Base-by-base conservation (phyloP, 169 alveolate species). In the Plasmodium relictum region DNA sequence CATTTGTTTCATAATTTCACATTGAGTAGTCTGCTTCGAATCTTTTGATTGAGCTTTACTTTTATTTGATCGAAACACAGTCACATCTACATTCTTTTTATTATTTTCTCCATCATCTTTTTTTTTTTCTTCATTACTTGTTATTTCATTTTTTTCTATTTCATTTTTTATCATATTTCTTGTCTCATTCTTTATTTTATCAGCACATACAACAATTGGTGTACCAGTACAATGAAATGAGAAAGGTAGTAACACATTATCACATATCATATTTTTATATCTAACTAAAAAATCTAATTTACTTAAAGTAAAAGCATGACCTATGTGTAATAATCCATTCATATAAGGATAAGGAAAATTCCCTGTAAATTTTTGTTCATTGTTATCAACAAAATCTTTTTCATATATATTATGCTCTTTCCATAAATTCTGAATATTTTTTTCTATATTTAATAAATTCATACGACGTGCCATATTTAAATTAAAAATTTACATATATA, bases 141-240 rank as follows among this genome's bases (percentile, higher is more conserved):
- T 65, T 14, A n/a, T 3, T 24, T 65, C 54, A 59, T 26, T 59
- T 12, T 10, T 59, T 14, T 52, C 37, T 6, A 26, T 5, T 18
- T 58, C 24, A 0, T 10, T 8, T 8, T 31, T 50, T 6, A 66
- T n/a, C 42, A 39, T 45, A 2, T 73, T 52, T 12, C 74, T 86
- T 26, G 97, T 80, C 90, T 98, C 99, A 56, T 93, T 92, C 76
- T 93, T 94, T 8, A 97, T 92, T 88, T 95, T 97, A 73, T 95
- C 97, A 0, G 99, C 99, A 52, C 99, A 97, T 5, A 99, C 99
- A 78, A 97, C 96, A 6, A 98, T 98, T 16, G 99, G 99, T 99
- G 98, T 93, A 73, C 99, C 99, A 0, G 99, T 98, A 94, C 99
- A 98, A 94, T 99, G 99, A 90, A 99, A 98, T 18, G 98, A 99